A percentile compares a stretch with the other conserved stretches of the same genome.
Evolutionary conservation across 768 basidiomycete genomes (phyloP).

Genomic region (Trametes cinnabarina): DNA sequence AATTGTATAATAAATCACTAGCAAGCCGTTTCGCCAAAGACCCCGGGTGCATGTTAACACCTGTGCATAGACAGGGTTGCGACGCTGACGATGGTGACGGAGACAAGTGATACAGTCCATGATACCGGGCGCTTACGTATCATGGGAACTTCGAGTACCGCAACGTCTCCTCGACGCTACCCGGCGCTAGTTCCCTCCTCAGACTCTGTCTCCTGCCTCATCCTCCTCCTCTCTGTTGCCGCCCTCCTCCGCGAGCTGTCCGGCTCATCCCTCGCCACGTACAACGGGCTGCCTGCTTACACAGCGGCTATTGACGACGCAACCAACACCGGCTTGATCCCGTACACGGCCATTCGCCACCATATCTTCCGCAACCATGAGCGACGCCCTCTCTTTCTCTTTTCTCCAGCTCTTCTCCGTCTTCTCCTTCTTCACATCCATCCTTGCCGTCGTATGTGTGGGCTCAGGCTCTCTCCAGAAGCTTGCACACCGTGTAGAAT

Average conservation of each 20-base stretch:
- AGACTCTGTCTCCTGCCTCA: background rate
- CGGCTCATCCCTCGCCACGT: background rate
- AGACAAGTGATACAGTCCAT: too few relatives aligned
- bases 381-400: conserved; percentile 22
- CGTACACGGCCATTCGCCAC: conserved; percentile 3
- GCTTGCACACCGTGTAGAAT: conserved; percentile 20
- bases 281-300: background rate
- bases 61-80: too few relatives aligned
- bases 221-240: background rate
- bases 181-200: background rate
- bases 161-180: background rate
- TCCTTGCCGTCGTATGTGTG: conserved; percentile 23
- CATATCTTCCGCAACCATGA: conserved; percentile 8
- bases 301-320: too few relatives aligned
- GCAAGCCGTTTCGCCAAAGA: too few relatives aligned
- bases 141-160: too few relatives aligned
- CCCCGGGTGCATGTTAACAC: too few relatives aligned
- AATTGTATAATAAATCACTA: too few relatives aligned
- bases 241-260: background rate
- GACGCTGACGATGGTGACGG: too few relatives aligned
- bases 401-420: conserved; percentile 24
- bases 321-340: conserved; percentile 5
- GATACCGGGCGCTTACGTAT: too few relatives aligned
- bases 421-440: conserved; percentile 22
- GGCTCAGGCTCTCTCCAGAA: conserved; percentile 28